phyloP scores from a whole-genome alignment of 768 basidiomycete species.

The Boletus sensibilis region DNA sequence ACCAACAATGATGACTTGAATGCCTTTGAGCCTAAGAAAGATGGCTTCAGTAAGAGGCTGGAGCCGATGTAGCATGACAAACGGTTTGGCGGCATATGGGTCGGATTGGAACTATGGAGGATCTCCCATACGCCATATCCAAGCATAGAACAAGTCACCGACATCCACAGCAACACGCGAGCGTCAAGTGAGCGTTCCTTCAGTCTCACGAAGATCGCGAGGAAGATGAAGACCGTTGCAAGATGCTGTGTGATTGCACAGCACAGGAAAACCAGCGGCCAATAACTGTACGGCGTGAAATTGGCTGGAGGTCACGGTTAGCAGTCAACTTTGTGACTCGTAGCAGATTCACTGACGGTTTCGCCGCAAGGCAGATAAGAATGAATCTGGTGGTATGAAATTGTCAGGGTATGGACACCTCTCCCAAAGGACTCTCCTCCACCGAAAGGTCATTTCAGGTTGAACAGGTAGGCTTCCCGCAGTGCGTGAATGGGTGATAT shows the following conservation, averaged over 20 bases:
- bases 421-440: conserved; percentile 83
- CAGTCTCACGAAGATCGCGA: conserved; percentile 74
- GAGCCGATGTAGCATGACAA: conserved; percentile 10
- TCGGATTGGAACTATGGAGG: conserved; percentile 41
- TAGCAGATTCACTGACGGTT: conserved; percentile 58
- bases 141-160: conserved; percentile 53
- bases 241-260: conserved; percentile 85
- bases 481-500: not conserved
- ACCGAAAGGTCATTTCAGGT: conserved; percentile 33
- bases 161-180: conserved; percentile 63
- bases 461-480: not conserved
- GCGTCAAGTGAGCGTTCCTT: conserved; percentile 66
- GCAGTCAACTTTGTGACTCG: conserved; percentile 7
- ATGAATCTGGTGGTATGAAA: conserved; percentile 70
- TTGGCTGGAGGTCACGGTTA: conserved; percentile 52
- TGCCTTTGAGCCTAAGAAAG: conserved; percentile 58
- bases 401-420: conserved; percentile 77
- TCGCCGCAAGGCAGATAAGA: conserved; percentile 72
- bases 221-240: conserved; percentile 75
- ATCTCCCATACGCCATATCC: conserved; percentile 68
- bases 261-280: conserved; percentile 65
- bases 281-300: conserved; percentile 76
- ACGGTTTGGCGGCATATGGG: conserved; percentile 24
- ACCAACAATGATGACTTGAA: conserved; percentile 83
- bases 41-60: conserved; percentile 9